Evolutionary conservation across 2,329 filamentous ascomycete genomes (phyloP).

Genomic region (Penicillium hesseltinei): DNA sequence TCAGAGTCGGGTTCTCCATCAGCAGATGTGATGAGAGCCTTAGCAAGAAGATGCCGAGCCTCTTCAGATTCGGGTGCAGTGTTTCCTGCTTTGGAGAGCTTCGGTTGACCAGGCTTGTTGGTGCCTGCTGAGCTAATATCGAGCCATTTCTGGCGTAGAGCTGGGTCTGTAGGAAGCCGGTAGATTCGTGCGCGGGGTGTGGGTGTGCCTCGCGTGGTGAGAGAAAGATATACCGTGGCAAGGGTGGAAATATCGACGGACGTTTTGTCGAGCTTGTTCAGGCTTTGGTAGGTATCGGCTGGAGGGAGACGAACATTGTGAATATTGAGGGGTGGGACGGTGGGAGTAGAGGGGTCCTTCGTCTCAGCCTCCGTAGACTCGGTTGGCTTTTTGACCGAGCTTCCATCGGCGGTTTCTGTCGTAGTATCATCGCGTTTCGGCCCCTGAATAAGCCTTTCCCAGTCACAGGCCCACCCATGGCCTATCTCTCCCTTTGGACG

Average conservation of each 20-base stretch:
- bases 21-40: slow-evolving; percentile 37
- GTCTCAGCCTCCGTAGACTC: slow-evolving; percentile 7
- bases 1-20: slow-evolving; percentile 37
- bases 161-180: slow-evolving; percentile 64
- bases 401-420: neutral
- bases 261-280: slow-evolving; percentile 21
- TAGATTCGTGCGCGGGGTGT: slow-evolving; percentile 77
- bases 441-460: slow-evolving; percentile 63
- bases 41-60: slow-evolving; percentile 29
- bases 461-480: slow-evolving; percentile 78
- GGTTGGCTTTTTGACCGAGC: slow-evolving; percentile 14
- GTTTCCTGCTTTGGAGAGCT: neutral
- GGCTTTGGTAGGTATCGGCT: slow-evolving; percentile 32
- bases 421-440: slow-evolving; percentile 7
- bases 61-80: slow-evolving; percentile 18
- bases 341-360: slow-evolving; percentile 9
- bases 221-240: slow-evolving; percentile 64
- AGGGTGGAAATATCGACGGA: slow-evolving; percentile 33
- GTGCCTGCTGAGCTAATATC: slow-evolving; percentile 44
- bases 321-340: slow-evolving; percentile 31
- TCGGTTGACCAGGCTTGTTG: slow-evolving; percentile 17
- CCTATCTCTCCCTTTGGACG: slow-evolving; percentile 76
- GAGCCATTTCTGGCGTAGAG: slow-evolving; percentile 71
- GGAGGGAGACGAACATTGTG: slow-evolving; percentile 42
- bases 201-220: slow-evolving; percentile 69